Percentiles rank a stretch among this genome's conserved stretches.
Conservation (phyloP, 371 early-diverging fungal species). For the Actinomortierella wolfii region DNA sequence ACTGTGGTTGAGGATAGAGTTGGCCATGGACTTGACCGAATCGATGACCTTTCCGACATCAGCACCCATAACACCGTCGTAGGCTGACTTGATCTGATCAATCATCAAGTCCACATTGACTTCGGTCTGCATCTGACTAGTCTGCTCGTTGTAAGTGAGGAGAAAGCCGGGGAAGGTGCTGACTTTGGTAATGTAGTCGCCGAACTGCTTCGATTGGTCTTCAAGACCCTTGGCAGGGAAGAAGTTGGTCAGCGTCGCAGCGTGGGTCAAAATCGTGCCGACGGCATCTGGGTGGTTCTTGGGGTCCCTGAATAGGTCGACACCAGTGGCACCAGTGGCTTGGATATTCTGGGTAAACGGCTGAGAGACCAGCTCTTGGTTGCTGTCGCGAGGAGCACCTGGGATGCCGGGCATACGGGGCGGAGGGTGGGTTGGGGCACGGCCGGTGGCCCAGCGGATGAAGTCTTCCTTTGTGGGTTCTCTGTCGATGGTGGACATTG, state of each 20-base stretch:
- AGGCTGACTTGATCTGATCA: not conserved
- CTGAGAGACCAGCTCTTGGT: too few species aligned
- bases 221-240: not conserved
- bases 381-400: too few species aligned
- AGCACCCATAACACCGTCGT: not conserved
- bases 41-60: not conserved
- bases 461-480: too few species aligned
- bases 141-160: not conserved
- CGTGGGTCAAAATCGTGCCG: too few species aligned
- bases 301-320: too few species aligned
- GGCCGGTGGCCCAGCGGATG: too few species aligned
- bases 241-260: conserved; percentile 1
- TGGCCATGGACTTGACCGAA: conserved; percentile 1
- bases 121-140: not conserved
- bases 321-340: too few species aligned
- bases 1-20: not conserved
- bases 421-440: too few species aligned
- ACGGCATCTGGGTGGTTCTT: too few species aligned
- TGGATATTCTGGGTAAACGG: too few species aligned
- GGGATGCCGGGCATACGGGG: too few species aligned
- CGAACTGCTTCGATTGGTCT: not conserved
- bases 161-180: not conserved
- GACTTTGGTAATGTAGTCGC: not conserved
- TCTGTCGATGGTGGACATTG: too few species aligned
- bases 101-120: not conserved